Evolutionary conservation across 2,329 filamentous ascomycete genomes (phyloP).

Genomic region (Diaporthe ilicicola): DNA sequence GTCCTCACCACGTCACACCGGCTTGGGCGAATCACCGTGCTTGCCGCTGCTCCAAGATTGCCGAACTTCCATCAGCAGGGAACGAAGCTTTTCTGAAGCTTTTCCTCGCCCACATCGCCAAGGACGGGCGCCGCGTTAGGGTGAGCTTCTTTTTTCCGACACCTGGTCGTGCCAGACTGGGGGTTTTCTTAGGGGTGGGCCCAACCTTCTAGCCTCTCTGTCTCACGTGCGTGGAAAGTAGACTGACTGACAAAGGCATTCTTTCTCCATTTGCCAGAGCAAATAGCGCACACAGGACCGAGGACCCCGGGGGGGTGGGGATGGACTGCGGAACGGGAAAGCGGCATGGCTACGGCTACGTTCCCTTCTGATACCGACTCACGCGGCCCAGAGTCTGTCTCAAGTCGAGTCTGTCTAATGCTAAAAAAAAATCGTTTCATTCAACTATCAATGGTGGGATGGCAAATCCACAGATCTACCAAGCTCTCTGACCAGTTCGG

Average conservation of each 20-base stretch:
- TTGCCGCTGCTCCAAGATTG: conserved; percentile 13
- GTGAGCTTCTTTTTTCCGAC: conserved; percentile 25
- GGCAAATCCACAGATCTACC: neutral
- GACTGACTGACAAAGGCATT: neutral
- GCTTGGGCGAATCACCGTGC: neutral
- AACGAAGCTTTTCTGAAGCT: conserved; percentile 12
- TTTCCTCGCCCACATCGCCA: conserved; percentile 22
- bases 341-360: neutral
- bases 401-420: neutral
- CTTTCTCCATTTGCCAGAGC: neutral
- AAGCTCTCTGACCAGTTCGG: neutral
- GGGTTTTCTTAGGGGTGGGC: conserved; percentile 1
- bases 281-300: neutral
- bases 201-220: neutral
- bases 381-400: neutral
- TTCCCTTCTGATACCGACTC: neutral
- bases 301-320: neutral
- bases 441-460: neutral
- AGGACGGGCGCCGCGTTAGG: conserved; percentile 21
- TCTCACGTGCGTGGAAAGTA: neutral
- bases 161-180: conserved; percentile 21
- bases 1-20: conserved; percentile 2
- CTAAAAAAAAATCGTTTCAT: neutral
- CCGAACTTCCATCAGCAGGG: neutral
- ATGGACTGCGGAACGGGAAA: neutral